Evolutionary conservation across 192 early-diverging fungal genomes (phyloP).

Genomic region (Neocallimastix lanati): DNA sequence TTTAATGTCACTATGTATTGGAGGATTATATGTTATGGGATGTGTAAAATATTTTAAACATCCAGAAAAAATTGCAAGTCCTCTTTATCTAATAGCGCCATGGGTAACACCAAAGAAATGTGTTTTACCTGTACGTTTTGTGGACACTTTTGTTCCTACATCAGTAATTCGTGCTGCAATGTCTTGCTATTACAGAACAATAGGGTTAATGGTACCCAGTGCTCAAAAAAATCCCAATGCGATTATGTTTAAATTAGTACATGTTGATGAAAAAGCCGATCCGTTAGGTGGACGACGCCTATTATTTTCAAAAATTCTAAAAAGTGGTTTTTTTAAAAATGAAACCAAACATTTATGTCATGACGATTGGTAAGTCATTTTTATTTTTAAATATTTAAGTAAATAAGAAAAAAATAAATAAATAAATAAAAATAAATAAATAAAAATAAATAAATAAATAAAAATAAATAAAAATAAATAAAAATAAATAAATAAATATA

Average conservation of each 20-base stretch:
- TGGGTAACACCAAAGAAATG: neutral
- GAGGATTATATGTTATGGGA: neutral
- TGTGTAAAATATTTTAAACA: neutral
- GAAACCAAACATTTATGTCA: neutral
- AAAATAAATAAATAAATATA: too few relatives aligned
- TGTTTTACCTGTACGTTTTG: neutral
- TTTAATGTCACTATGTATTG: neutral
- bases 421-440: too few relatives aligned
- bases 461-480: too few relatives aligned
- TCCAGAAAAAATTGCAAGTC: neutral
- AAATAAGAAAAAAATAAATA: too few relatives aligned
- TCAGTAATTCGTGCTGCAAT: neutral
- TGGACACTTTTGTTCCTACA: neutral
- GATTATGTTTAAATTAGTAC: neutral
- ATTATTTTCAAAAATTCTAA: neutral
- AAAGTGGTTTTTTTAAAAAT: neutral
- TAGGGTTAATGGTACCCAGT: neutral
- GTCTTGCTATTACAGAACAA: neutral
- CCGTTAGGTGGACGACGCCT: neutral
- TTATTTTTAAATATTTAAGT: too few relatives aligned
- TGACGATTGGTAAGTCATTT: neutral
- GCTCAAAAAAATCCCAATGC: neutral
- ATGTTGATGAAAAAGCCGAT: neutral
- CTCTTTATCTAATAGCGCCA: neutral
- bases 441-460: too few relatives aligned